Conservation (phyloP, 441 rosid species). For the Jatropha podagrica region DNA sequence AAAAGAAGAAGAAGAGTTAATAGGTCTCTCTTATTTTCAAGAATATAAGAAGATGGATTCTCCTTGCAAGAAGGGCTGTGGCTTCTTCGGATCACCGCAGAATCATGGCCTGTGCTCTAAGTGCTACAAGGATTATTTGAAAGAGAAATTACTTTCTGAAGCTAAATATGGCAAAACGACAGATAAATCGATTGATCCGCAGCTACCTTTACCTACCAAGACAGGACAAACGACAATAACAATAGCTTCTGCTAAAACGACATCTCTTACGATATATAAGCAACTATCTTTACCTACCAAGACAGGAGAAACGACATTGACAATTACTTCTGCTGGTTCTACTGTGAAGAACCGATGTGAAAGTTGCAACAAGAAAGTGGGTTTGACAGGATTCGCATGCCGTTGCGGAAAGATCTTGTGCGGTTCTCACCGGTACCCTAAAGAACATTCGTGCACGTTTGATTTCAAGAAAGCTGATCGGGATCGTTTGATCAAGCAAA, state of each 20-base stretch:
- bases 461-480: slow-evolving; percentile 39
- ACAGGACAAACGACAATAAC: no score
- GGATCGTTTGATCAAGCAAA: slow-evolving; percentile 23
- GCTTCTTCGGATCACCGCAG: slow-evolving; percentile 30
- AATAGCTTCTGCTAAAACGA: no score
- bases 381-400: slow-evolving; percentile 47
- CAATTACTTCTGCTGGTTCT: not conserved
- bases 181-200: not conserved
- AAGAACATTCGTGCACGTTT: slow-evolving; percentile 40
- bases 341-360: slow-evolving; percentile 26
- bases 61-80: slow-evolving; percentile 32
- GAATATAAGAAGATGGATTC: slow-evolving; percentile 4
- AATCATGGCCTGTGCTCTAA: slow-evolving; percentile 34
- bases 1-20: not conserved
- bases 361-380: slow-evolving; percentile 44
- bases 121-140: slow-evolving; percentile 30
- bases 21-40: no score
- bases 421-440: slow-evolving; percentile 41
- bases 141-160: not conserved
- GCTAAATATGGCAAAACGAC: no score
- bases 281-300: not conserved
- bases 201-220: not conserved
- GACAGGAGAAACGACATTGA: not conserved
- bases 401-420: slow-evolving; percentile 46
- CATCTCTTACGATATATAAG: not conserved